Evolutionary conservation across 306 rosid genomes (phyloP).

Genomic region (Cyamopsis tetragonoloba): DNA sequence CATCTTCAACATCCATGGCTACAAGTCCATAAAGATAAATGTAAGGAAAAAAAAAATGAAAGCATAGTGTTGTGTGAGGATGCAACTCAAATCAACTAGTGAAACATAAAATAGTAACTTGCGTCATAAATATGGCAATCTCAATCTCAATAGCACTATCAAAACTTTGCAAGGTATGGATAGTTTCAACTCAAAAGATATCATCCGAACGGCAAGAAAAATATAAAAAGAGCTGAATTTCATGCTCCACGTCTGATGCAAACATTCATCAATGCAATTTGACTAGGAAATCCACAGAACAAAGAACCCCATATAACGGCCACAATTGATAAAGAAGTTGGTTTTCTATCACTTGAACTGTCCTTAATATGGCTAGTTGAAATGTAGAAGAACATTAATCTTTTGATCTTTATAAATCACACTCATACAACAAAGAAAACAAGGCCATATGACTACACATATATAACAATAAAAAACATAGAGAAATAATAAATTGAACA

Average conservation of each 20-base stretch:
- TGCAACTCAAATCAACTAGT: neutral
- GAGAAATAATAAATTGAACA: conserved; percentile 2
- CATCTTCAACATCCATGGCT: conserved; percentile 30
- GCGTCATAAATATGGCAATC: neutral
- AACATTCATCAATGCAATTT: conserved; percentile 4
- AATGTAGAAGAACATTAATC: neutral
- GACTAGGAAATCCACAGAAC: neutral
- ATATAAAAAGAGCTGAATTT: neutral
- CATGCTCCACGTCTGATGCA: conserved; percentile 7
- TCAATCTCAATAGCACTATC: neutral
- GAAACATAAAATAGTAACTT: neutral
- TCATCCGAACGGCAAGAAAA: neutral
- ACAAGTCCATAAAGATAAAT: conserved; percentile 15
- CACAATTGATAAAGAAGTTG: neutral
- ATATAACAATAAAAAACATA: neutral
- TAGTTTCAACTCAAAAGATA: neutral
- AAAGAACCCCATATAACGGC: neutral
- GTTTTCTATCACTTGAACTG: neutral
- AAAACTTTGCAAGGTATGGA: neutral
- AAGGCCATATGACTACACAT: neutral
- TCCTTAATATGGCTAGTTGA: neutral
- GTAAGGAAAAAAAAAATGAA: conserved; percentile 13
- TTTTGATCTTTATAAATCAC: neutral
- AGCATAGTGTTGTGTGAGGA: neutral
- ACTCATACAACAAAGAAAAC: neutral